phyloP scores from a whole-genome alignment of 768 basidiomycete species.

The Melanogaster broomeanus region DNA sequence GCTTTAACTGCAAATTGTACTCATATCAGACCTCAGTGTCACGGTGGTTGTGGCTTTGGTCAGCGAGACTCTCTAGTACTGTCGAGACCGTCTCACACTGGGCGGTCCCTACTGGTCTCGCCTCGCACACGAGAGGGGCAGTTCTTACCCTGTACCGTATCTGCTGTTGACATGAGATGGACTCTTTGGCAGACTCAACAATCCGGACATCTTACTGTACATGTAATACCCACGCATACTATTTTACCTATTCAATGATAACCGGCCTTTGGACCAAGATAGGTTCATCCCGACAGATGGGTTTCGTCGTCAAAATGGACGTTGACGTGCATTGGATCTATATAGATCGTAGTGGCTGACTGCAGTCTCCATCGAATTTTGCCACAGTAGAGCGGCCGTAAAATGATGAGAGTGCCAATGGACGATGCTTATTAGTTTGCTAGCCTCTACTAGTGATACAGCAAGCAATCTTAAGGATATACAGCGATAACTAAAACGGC shows the following conservation, averaged over 20 bases:
- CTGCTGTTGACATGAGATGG: neutral
- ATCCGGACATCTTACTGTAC: neutral
- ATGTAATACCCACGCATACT: neutral
- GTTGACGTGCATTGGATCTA: too few relatives aligned
- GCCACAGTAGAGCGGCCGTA: neutral
- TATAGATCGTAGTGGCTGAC: too few relatives aligned
- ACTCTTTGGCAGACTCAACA: neutral
- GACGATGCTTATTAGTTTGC: conserved; percentile 10
- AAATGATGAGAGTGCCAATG: neutral
- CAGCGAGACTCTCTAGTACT: conserved; percentile 53
- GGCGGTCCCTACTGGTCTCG: neutral
- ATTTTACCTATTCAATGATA: neutral
- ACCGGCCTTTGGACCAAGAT: neutral
- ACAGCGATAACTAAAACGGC: conserved; percentile 25
- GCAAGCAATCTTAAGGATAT: conserved; percentile 23
- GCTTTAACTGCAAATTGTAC: neutral
- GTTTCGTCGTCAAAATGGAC: too few relatives aligned
- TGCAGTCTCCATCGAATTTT: too few relatives aligned
- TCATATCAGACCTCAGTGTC: conserved; percentile 46
- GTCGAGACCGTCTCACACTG: neutral
- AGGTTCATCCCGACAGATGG: too few relatives aligned
- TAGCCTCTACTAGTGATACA: conserved; percentile 32
- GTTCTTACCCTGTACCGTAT: too few relatives aligned
- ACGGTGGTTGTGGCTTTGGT: conserved; percentile 72
- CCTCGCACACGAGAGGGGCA: neutral